A percentile compares a stretch with the other conserved stretches of the same genome.
Conservation (phyloP, 768 basidiomycete genomes). For the Melanogaster broomeanus region DNA sequence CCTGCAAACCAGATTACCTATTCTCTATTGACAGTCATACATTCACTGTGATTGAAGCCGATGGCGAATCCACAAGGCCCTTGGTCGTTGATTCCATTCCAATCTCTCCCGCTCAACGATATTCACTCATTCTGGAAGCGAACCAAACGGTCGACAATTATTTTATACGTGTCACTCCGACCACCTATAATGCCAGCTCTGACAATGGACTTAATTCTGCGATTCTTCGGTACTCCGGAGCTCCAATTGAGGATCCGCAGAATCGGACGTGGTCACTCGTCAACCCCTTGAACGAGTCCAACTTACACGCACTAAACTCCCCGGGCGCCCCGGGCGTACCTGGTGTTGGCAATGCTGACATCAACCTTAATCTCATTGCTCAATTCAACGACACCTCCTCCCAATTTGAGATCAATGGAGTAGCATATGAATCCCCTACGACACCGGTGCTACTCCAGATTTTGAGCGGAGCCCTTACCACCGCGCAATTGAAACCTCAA, state of each 20-base stretch:
- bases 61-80: slow-evolving; percentile 38
- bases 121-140: slow-evolving; percentile 43
- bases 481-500: slow-evolving; percentile 48
- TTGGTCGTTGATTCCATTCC: slow-evolving; percentile 41
- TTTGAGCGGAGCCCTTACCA: slow-evolving; percentile 50
- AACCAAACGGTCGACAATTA: slow-evolving; percentile 42
- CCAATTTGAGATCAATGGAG: slow-evolving; percentile 35
- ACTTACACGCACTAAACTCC: slow-evolving; percentile 33
- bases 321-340: slow-evolving; percentile 32
- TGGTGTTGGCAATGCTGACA: slow-evolving; percentile 36
- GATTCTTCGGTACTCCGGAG: slow-evolving; percentile 42
- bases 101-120: slow-evolving; percentile 45
- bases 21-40: slow-evolving; percentile 37
- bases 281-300: slow-evolving; percentile 33
- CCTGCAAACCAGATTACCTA: slow-evolving; percentile 33
- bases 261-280: slow-evolving; percentile 20
- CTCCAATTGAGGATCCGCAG: slow-evolving; percentile 35
- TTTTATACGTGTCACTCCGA: slow-evolving; percentile 41
- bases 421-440: slow-evolving; percentile 40
- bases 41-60: slow-evolving; percentile 46
- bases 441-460: slow-evolving; percentile 61
- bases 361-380: slow-evolving; percentile 25
- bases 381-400: slow-evolving; percentile 4
- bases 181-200: slow-evolving; percentile 32
- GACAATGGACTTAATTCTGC: slow-evolving; percentile 37